Evolutionary conservation across 805 yeast species (phyloP).

Genomic region (Schwanniomyces pseudopolymorphus): DNA sequence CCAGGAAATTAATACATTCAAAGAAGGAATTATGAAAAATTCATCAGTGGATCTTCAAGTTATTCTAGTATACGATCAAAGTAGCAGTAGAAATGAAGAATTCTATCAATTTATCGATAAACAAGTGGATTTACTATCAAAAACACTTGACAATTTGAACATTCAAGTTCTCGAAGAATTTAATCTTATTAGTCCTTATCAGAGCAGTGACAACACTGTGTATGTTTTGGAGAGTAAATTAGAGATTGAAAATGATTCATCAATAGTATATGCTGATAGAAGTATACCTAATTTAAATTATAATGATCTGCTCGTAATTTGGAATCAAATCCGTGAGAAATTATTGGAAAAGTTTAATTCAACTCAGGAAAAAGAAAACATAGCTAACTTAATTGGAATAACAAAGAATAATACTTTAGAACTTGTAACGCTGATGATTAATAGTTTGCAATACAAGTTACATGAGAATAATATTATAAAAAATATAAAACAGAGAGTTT

Average conservation of each 20-base stretch:
- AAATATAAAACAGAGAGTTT: background rate
- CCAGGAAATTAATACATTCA: constrained; percentile 20
- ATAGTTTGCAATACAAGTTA: background rate
- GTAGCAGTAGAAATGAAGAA: background rate
- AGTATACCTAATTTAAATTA: background rate
- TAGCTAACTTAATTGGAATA: background rate
- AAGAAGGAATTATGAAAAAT: background rate
- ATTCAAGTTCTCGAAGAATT: background rate
- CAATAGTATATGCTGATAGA: background rate
- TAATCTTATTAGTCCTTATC: background rate
- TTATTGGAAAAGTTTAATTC: background rate
- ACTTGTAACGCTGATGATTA: background rate
- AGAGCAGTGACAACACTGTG: background rate
- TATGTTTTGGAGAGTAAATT: background rate
- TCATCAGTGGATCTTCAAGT: background rate
- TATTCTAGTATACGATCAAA: background rate
- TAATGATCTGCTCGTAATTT: background rate
- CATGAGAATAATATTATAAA: background rate
- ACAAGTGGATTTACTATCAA: background rate
- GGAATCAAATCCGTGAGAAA: background rate
- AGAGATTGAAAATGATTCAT: background rate
- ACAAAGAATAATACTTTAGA: background rate
- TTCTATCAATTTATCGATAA: background rate
- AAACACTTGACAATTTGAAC: background rate
- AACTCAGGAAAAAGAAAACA: background rate